Conservation (phyloP, 73 alveolate species). For the Vitrella brassicaformis region DNA sequence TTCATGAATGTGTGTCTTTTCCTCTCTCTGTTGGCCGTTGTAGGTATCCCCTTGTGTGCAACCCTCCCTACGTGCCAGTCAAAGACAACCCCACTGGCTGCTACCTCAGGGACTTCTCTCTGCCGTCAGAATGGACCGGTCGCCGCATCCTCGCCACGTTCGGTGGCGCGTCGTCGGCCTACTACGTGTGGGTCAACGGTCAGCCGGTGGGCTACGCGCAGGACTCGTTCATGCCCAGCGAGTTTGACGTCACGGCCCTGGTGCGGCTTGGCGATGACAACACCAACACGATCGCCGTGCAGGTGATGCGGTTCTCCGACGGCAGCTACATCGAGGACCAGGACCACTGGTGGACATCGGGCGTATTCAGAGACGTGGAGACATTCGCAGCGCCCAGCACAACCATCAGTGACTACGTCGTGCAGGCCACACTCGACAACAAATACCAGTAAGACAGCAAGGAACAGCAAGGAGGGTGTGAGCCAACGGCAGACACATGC, state of each 20-base stretch:
- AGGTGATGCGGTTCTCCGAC: background rate
- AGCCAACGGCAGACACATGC: too few species aligned
- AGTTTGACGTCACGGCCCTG: background rate
- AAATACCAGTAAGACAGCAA: too few species aligned
- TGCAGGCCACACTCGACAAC: background rate
- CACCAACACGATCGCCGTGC: background rate
- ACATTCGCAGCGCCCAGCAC: background rate
- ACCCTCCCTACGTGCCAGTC: background rate
- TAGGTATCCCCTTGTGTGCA: background rate
- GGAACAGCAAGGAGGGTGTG: too few species aligned
- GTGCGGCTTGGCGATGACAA: background rate
- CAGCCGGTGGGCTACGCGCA: conserved; percentile 1
- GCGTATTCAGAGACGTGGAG: conserved; percentile 21
- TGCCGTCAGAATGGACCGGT: too few species aligned
- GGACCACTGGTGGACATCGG: conserved; percentile 32
- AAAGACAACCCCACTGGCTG: background rate
- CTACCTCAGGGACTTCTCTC: background rate
- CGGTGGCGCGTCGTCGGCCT: background rate
- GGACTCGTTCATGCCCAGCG: background rate
- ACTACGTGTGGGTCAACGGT: conserved; percentile 19
- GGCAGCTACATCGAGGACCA: conserved; percentile 36
- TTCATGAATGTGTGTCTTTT: background rate
- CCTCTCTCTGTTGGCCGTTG: background rate
- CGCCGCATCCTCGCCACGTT: too few species aligned
- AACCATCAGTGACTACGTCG: background rate